phyloP scores from a whole-genome alignment of 2,329 filamentous ascomycete species.

The Tolypocladium album region DNA sequence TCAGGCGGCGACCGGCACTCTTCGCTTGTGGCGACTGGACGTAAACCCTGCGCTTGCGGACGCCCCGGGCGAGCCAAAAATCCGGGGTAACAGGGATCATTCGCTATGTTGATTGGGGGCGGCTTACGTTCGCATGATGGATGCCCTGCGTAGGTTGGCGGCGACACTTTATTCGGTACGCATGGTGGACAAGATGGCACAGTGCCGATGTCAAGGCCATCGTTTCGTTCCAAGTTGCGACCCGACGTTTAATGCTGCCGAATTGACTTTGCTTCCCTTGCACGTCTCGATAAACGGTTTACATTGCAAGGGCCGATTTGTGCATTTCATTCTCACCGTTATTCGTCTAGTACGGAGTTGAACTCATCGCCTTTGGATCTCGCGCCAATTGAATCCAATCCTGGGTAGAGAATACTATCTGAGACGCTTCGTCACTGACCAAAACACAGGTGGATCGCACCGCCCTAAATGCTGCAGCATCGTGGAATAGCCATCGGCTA shows the following conservation, averaged over 20 bases:
- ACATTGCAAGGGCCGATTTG: background rate
- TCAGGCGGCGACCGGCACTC: background rate
- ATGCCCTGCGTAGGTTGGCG: background rate
- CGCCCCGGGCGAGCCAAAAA: background rate
- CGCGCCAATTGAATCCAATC: background rate
- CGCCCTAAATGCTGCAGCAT: background rate
- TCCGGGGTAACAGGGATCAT: background rate
- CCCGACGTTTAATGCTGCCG: too few species aligned
- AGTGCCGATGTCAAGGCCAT: background rate
- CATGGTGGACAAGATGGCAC: background rate
- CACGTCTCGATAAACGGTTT: background rate
- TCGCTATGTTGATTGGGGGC: background rate
- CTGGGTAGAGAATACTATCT: background rate
- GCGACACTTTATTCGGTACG: background rate
- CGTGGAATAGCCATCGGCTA: background rate
- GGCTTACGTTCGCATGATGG: background rate
- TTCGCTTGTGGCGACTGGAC: background rate
- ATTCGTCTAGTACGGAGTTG: background rate
- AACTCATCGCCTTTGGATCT: background rate
- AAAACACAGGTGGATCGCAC: background rate
- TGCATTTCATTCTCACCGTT: background rate
- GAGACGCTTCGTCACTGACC: background rate
- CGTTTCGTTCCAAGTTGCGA: too few species aligned
- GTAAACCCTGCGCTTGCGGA: background rate
- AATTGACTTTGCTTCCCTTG: background rate